Evolutionary conservation across 495 filamentous ascomycete species (phyloP).

Genomic region (Aspergillus funiculosus): DNA sequence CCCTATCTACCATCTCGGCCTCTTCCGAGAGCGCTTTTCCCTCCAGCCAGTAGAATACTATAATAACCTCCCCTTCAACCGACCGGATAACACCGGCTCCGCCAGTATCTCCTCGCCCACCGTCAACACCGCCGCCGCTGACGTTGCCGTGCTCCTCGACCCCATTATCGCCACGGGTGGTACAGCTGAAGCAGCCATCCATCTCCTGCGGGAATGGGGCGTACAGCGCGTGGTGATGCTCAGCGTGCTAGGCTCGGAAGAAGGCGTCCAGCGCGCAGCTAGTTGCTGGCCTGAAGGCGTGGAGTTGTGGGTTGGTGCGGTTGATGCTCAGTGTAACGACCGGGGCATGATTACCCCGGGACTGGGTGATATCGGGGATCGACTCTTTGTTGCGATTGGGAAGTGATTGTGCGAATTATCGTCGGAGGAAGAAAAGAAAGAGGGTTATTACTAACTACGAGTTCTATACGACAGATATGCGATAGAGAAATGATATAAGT

Average conservation of each 20-base stretch:
- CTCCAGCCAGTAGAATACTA: slow-evolving; percentile 95
- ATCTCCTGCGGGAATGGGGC: slow-evolving; percentile 86
- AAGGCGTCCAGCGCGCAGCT: slow-evolving; percentile 62
- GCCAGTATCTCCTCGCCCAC: too few relatives aligned
- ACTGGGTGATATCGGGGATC: slow-evolving; percentile 85
- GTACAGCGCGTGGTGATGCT: slow-evolving; percentile 72
- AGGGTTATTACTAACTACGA: too few relatives aligned
- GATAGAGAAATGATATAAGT: too few relatives aligned
- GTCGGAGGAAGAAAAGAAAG: too few relatives aligned
- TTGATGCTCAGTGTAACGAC: slow-evolving; percentile 66
- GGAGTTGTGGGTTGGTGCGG: slow-evolving; percentile 75
- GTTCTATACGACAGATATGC: too few relatives aligned
- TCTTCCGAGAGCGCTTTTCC: slow-evolving; percentile 81
- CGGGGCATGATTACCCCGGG: slow-evolving; percentile 90
- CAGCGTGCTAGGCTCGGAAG: slow-evolving; percentile 63
- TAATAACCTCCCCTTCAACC: slow-evolving; percentile 86
- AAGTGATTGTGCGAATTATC: too few relatives aligned
- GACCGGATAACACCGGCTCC: slow-evolving; percentile 22
- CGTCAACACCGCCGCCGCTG: slow-evolving; percentile 39
- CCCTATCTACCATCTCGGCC: slow-evolving; percentile 86
- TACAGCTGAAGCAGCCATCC: slow-evolving; percentile 82
- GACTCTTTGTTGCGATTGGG: slow-evolving; percentile 87
- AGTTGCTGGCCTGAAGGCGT: slow-evolving; percentile 67
- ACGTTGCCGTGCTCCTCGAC: slow-evolving; percentile 78
- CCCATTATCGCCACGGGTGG: slow-evolving; percentile 92